Evolutionary conservation across 1,139 yeast genomes (phyloP).

Genomic region (Casaregolazyma lundiana): DNA sequence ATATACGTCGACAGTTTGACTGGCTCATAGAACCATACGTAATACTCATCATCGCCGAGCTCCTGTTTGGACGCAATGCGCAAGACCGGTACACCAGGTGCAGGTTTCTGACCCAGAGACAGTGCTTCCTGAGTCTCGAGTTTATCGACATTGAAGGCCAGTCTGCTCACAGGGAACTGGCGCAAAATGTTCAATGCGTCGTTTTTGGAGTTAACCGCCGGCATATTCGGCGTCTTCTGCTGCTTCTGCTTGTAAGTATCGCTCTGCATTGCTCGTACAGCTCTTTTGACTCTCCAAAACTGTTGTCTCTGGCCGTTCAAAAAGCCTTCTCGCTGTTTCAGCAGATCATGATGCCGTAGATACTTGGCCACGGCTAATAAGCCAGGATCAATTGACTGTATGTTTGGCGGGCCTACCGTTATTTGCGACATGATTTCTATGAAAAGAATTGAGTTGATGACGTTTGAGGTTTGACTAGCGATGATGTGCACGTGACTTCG

Average conservation of each 20-base stretch:
- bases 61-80: slow-evolving; percentile 63
- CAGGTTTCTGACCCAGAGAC: slow-evolving; percentile 59
- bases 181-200: slow-evolving; percentile 64
- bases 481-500: too few relatives aligned
- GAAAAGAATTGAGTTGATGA: background rate
- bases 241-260: slow-evolving; percentile 63
- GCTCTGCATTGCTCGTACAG: slow-evolving; percentile 69
- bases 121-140: slow-evolving; percentile 70
- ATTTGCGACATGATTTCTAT: slow-evolving; percentile 17
- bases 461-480: too few relatives aligned
- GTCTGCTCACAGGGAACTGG: slow-evolving; percentile 63
- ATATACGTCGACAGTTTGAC: slow-evolving; percentile 62
- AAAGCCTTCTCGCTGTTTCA: slow-evolving; percentile 79
- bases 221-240: slow-evolving; percentile 52
- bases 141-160: slow-evolving; percentile 58
- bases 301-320: slow-evolving; percentile 66
- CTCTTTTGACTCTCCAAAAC: slow-evolving; percentile 80
- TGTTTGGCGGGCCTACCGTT: slow-evolving; percentile 34
- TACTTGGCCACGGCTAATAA: slow-evolving; percentile 66
- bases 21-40: slow-evolving; percentile 79
- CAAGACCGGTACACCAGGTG: slow-evolving; percentile 70
- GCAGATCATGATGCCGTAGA: slow-evolving; percentile 55
- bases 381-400: slow-evolving; percentile 34
- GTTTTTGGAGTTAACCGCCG: slow-evolving; percentile 47
- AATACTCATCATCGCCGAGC: slow-evolving; percentile 73